Evolutionary conservation across 495 filamentous ascomycete genomes (phyloP).

Genomic region (Xylaria curta): DNA sequence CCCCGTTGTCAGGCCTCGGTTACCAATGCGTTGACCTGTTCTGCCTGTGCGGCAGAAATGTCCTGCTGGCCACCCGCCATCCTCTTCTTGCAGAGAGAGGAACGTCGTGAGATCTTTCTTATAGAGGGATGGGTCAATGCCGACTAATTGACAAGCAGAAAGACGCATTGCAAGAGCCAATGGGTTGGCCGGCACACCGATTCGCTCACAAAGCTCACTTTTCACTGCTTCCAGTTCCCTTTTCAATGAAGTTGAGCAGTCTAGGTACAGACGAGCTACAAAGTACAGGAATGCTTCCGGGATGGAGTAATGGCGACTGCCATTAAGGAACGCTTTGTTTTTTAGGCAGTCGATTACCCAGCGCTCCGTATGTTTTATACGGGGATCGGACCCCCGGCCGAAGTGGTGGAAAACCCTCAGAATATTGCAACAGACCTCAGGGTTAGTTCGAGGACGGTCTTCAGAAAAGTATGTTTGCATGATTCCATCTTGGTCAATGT

Average conservation of each 20-base stretch:
- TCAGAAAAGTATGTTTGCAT: conserved; percentile 33
- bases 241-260: conserved; percentile 8
- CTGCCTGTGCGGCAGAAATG: conserved; percentile 23
- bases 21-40: conserved; percentile 24
- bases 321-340: conserved; percentile 29
- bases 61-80: conserved; percentile 30
- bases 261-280: conserved; percentile 24
- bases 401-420: conserved; percentile 34
- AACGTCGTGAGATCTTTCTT: conserved; percentile 12
- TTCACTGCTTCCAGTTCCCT: conserved; percentile 11
- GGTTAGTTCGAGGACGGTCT: conserved; percentile 24
- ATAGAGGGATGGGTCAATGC: neutral
- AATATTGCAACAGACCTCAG: conserved; percentile 33
- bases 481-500: conserved; percentile 30
- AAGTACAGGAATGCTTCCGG: conserved; percentile 36
- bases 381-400: conserved; percentile 22
- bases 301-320: conserved; percentile 26
- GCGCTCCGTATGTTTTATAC: conserved; percentile 20
- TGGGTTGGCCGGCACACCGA: conserved; percentile 18
- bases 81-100: conserved; percentile 17
- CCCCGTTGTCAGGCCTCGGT: conserved; percentile 29
- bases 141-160: conserved; percentile 24
- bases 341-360: conserved; percentile 30
- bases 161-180: conserved; percentile 26
- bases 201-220: conserved; percentile 1